Percentiles rank a stretch among this genome's conserved stretches.
Evolutionary conservation across 2,329 filamentous ascomycete genomes (phyloP).

Genomic region (Apiospora pterosperma): DNA sequence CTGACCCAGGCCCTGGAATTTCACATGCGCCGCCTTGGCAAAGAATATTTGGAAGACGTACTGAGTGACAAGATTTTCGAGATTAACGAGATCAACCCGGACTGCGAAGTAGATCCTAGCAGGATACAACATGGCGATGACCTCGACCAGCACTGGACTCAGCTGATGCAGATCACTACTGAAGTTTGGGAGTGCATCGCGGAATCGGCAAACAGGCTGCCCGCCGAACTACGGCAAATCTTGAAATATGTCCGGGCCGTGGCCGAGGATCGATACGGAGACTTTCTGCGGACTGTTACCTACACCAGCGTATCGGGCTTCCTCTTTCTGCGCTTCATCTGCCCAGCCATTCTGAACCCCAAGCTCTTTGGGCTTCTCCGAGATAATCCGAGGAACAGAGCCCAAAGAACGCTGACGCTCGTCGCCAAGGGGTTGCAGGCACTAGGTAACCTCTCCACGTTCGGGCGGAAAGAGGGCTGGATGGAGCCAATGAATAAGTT

Average conservation of each 20-base stretch:
- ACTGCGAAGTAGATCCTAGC: slow-evolving; percentile 94
- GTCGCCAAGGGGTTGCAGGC: slow-evolving; percentile 92
- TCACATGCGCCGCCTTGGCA: slow-evolving; percentile 91
- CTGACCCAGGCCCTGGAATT: slow-evolving; percentile 91
- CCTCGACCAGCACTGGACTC: slow-evolving; percentile 77
- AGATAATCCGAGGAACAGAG: slow-evolving; percentile 78
- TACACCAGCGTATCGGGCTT: slow-evolving; percentile 97
- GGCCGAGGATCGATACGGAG: slow-evolving; percentile 90
- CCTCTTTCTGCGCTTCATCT: slow-evolving; percentile 91
- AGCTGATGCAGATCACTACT: slow-evolving; percentile 71
- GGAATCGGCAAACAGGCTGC: slow-evolving; percentile 69
- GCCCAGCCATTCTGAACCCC: slow-evolving; percentile 91
- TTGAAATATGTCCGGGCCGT: slow-evolving; percentile 90
- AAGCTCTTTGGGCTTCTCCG: slow-evolving; percentile 83
- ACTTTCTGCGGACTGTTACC: slow-evolving; percentile 82
- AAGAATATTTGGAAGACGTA: slow-evolving; percentile 86
- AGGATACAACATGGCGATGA: slow-evolving; percentile 66
- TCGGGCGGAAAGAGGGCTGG: slow-evolving; percentile 95
- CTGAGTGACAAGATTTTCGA: slow-evolving; percentile 81
- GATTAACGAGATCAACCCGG: slow-evolving; percentile 85
- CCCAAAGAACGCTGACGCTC: slow-evolving; percentile 84
- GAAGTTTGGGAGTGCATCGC: slow-evolving; percentile 84
- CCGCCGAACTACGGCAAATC: slow-evolving; percentile 77
- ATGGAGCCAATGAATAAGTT: slow-evolving; percentile 99
- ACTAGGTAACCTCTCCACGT: slow-evolving; percentile 84